Evolutionary conservation across 2,329 filamentous ascomycete species (phyloP).

Genomic region (Alternaria sp.): DNA sequence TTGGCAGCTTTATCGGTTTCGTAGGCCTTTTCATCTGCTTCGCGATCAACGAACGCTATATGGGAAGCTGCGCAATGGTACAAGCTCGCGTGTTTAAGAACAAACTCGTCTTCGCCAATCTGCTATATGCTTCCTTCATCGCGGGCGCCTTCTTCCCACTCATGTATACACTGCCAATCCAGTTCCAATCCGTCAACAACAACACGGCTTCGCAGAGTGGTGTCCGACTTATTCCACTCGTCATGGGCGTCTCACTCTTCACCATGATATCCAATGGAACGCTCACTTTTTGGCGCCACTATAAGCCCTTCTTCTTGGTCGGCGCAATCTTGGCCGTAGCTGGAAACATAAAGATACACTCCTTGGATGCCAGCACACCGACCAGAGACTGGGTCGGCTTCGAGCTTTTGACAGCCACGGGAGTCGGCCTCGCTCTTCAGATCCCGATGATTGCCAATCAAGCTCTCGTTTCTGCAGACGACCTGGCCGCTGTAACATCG

Average conservation of each 20-base stretch:
- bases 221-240: slow-evolving; percentile 35
- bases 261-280: slow-evolving; percentile 35
- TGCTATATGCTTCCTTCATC: slow-evolving; percentile 30
- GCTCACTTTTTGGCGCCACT: slow-evolving; percentile 45
- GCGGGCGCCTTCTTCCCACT: slow-evolving; percentile 37
- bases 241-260: slow-evolving; percentile 35
- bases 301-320: slow-evolving; percentile 51
- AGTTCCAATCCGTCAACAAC: slow-evolving; percentile 37
- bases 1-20: slow-evolving; percentile 58
- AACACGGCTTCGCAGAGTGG: slow-evolving; percentile 34
- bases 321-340: slow-evolving; percentile 31
- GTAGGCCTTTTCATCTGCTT: slow-evolving; percentile 55
- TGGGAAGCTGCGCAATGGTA: slow-evolving; percentile 37
- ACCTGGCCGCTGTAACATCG: slow-evolving; percentile 49
- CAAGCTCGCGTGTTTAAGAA: slow-evolving; percentile 30
- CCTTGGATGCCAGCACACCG: slow-evolving; percentile 47
- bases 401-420: slow-evolving; percentile 54
- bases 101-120: slow-evolving; percentile 19
- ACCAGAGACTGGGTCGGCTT: slow-evolving; percentile 56
- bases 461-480: slow-evolving; percentile 40
- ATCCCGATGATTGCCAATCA: slow-evolving; percentile 52
- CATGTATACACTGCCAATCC: slow-evolving; percentile 36
- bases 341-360: slow-evolving; percentile 35
- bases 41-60: slow-evolving; percentile 33
- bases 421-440: slow-evolving; percentile 52